Conservation (phyloP, 768 basidiomycete species). For the Rhizopogon vulgaris region DNA sequence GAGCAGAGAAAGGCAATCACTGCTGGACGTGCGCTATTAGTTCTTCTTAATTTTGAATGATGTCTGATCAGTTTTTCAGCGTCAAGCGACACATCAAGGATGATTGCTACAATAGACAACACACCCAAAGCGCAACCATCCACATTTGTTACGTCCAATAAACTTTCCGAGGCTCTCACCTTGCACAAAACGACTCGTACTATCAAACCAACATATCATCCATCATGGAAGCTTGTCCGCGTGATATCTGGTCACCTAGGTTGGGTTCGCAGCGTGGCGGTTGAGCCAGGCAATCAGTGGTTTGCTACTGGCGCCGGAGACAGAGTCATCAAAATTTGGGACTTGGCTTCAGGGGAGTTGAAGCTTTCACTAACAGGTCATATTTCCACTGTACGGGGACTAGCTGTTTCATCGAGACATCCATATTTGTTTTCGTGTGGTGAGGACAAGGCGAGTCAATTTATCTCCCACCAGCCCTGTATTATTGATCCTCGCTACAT, state of each 20-base stretch:
- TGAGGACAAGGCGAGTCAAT: constrained; percentile 81
- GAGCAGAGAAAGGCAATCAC: constrained; percentile 63
- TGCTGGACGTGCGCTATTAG: constrained; percentile 50
- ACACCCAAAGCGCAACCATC: constrained; percentile 63
- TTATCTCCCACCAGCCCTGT: background rate
- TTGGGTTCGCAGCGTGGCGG: constrained; percentile 94
- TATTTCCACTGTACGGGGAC: constrained; percentile 91
- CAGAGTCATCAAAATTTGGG: constrained; percentile 98
- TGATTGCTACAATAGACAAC: constrained; percentile 73
- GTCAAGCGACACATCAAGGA: constrained; percentile 46
- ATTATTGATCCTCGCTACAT: background rate
- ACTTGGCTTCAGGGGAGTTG: constrained; percentile 93
- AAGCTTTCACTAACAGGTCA: constrained; percentile 97
- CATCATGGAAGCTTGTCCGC: constrained; percentile 92
- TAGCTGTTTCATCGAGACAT: constrained; percentile 89
- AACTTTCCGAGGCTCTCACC: constrained; percentile 83
- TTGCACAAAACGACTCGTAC: constrained; percentile 92
- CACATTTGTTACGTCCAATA: constrained; percentile 56
- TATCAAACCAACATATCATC: constrained; percentile 92
- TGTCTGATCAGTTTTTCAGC: constrained; percentile 18
- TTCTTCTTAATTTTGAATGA: background rate
- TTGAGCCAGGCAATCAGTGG: constrained; percentile 98
- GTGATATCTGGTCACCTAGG: constrained; percentile 98
- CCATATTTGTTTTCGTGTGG: constrained; percentile 97
- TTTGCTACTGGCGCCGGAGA: constrained; percentile 98